Conservation (phyloP, 257 asterid genomes). For the Jacaranda copaia region DNA sequence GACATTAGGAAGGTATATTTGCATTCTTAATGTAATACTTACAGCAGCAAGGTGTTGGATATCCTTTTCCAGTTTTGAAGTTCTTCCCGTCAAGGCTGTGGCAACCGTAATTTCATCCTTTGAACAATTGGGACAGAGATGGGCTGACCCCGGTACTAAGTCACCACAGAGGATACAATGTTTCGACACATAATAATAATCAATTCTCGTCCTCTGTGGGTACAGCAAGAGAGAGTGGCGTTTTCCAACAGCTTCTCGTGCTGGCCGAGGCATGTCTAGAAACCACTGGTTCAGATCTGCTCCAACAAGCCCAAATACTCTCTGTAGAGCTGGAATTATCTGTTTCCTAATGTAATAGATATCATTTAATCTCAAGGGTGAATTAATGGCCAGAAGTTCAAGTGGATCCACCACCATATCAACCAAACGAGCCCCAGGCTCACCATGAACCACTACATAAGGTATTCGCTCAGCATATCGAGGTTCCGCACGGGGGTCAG, state of each 20-base stretch:
- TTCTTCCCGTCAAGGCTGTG: constrained; percentile 73
- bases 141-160: constrained; percentile 70
- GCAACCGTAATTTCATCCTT: constrained; percentile 71
- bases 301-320: constrained; percentile 91
- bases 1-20: not conserved
- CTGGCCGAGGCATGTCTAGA: constrained; percentile 86
- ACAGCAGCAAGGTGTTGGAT: constrained; percentile 89
- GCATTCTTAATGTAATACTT: constrained; percentile 47
- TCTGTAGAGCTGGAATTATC: constrained; percentile 89
- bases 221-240: constrained; percentile 51
- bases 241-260: constrained; percentile 65
- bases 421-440: constrained; percentile 90
- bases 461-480: constrained; percentile 96
- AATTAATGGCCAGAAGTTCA: constrained; percentile 71
- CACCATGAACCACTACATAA: constrained; percentile 91
- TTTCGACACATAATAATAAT: constrained; percentile 78
- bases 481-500: constrained; percentile 94
- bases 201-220: constrained; percentile 75
- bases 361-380: constrained; percentile 86
- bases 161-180: constrained; percentile 85
- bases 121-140: constrained; percentile 67
- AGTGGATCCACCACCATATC: constrained; percentile 94
- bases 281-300: constrained; percentile 91
- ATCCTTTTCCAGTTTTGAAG: constrained; percentile 78
- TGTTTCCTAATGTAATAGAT: constrained; percentile 86